phyloP scores from a whole-genome alignment of 768 basidiomycete genomes.

The Suillus fuscotomentosus region DNA sequence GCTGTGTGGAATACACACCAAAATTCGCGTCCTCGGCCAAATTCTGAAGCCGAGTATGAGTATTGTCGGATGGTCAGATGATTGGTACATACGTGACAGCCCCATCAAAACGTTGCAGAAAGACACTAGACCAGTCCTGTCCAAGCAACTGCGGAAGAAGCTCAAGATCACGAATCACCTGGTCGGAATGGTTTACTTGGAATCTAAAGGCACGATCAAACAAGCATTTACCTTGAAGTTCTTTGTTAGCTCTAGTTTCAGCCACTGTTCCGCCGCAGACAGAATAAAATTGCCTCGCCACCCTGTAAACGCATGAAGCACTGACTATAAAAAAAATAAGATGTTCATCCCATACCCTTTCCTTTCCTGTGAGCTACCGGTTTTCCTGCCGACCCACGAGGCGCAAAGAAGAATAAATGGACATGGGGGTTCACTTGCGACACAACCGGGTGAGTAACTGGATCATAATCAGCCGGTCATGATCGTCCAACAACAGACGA shows the following conservation, averaged over 20 bases:
- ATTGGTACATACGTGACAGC: conserved; percentile 69
- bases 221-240: conserved; percentile 71
- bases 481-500: conserved; percentile 2
- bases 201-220: neutral
- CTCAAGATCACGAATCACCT: conserved; percentile 94
- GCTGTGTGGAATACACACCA: conserved; percentile 41
- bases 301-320: conserved; percentile 39
- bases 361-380: conserved; percentile 94
- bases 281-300: conserved; percentile 96
- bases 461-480: conserved; percentile 4
- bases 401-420: conserved; percentile 94
- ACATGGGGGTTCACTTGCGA: conserved; percentile 92
- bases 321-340: neutral
- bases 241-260: conserved; percentile 94
- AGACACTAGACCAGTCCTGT: conserved; percentile 96
- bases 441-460: conserved; percentile 90
- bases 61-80: conserved; percentile 12
- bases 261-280: conserved; percentile 90
- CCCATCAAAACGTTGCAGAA: conserved; percentile 91
- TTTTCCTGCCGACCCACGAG: conserved; percentile 83
- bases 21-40: conserved; percentile 80
- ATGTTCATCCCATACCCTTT: conserved; percentile 54
- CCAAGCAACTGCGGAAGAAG: conserved; percentile 91
- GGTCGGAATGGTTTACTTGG: conserved; percentile 9
- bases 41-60: conserved; percentile 50